Evolutionary conservation across 148 eudicot genomes (phyloP).

Genomic region (Rhododendron henanense): DNA sequence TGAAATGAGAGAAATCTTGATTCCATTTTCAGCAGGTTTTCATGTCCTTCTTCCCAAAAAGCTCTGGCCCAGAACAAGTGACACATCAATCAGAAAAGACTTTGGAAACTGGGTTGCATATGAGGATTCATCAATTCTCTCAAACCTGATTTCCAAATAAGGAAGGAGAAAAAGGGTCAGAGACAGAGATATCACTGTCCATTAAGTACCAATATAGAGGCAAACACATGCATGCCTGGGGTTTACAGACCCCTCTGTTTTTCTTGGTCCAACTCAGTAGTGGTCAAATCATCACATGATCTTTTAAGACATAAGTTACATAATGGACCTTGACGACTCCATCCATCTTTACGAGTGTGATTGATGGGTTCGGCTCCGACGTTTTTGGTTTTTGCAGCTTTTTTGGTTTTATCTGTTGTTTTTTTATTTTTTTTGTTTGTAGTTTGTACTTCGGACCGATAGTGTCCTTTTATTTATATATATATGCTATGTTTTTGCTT

Average conservation of each 20-base stretch:
- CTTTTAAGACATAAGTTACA: no score
- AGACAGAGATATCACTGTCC: neutral
- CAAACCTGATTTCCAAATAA: neutral
- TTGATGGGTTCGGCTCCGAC: no score
- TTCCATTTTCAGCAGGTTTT: no score
- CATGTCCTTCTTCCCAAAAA: neutral
- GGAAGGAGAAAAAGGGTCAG: neutral
- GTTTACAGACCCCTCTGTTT: neutral
- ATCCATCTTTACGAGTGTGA: no score
- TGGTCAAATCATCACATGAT: neutral
- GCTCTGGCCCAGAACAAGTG: neutral
- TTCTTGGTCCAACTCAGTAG: neutral
- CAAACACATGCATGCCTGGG: neutral
- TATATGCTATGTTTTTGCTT: no score
- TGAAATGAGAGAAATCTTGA: no score
- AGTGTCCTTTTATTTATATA: no score
- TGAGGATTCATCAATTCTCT: neutral
- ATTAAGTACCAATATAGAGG: neutral
- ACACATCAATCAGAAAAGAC: neutral
- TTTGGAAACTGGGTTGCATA: neutral
- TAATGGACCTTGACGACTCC: no score
- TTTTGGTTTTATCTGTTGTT: no score
- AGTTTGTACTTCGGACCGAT: no score
- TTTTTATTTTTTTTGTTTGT: no score
- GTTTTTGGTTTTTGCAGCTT: no score